Conservation (phyloP, 306 rosid genomes). For the Quercus mongolica region DNA sequence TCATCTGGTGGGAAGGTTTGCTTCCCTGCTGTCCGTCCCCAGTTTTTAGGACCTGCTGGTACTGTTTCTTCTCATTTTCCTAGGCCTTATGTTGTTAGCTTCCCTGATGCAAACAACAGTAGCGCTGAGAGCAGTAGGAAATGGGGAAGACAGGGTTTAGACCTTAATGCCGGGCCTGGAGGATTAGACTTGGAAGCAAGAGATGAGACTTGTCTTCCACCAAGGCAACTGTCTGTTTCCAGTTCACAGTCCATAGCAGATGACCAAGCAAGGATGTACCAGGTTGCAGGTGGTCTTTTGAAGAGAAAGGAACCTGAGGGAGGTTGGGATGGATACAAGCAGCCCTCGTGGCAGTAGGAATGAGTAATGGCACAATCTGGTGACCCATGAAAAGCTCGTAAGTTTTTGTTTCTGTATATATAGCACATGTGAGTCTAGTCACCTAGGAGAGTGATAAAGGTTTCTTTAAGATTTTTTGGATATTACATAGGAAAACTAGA, state of each 20-base stretch:
- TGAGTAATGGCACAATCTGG: constrained; percentile 4
- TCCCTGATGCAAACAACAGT: constrained; percentile 65
- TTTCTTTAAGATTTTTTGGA: not conserved
- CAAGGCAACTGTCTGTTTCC: constrained; percentile 67
- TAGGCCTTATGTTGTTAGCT: constrained; percentile 73
- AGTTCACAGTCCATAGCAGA: constrained; percentile 65
- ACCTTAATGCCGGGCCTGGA: constrained; percentile 92
- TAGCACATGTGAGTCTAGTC: constrained; percentile 13
- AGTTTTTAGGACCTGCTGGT: constrained; percentile 73
- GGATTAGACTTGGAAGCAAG: constrained; percentile 56
- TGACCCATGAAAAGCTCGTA: constrained; percentile 23
- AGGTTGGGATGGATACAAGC: constrained; percentile 85
- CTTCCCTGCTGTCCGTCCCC: constrained; percentile 79
- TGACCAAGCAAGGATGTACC: constrained; percentile 80
- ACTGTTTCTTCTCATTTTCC: constrained; percentile 61
- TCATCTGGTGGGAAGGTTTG: constrained; percentile 67
- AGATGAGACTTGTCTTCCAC: constrained; percentile 66
- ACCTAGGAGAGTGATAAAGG: not conserved
- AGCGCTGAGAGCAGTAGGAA: constrained; percentile 66
- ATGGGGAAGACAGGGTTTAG: constrained; percentile 91
- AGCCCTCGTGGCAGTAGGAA: constrained; percentile 70
- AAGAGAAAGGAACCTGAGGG: constrained; percentile 93
- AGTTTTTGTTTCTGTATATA: constrained; percentile 17
- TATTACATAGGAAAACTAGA: not conserved
- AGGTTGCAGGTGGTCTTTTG: constrained; percentile 55